phyloP scores from a whole-genome alignment of 768 basidiomycete species.

The Pisolithus orientalis region DNA sequence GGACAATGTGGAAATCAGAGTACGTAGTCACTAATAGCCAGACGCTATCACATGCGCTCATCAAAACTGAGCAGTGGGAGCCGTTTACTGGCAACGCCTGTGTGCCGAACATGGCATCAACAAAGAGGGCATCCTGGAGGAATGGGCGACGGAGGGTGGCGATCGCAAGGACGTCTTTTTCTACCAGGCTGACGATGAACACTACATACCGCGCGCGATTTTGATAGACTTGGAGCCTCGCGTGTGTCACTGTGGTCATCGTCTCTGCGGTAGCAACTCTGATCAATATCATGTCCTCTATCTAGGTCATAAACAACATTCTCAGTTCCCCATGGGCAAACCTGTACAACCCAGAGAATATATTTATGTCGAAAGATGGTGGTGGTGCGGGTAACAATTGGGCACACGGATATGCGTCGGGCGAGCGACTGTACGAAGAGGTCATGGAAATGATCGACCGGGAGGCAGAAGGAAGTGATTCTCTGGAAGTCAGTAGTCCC shows the following conservation, averaged over 20 bases:
- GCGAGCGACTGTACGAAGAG: constrained; percentile 90
- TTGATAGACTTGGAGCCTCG: constrained; percentile 94
- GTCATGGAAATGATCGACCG: constrained; percentile 99
- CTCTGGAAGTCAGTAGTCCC: constrained; percentile 65
- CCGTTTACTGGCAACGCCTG: constrained; percentile 96
- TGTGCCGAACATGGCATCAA: constrained; percentile 98
- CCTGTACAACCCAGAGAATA: constrained; percentile 97
- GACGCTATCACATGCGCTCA: background rate
- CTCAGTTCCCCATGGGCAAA: constrained; percentile 79
- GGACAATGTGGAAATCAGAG: constrained; percentile 94
- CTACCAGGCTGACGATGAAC: constrained; percentile 99
- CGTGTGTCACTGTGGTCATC: constrained; percentile 42
- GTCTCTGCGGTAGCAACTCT: background rate
- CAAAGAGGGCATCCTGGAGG: constrained; percentile 91
- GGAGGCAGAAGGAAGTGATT: constrained; percentile 97
- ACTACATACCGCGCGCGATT: constrained; percentile 96
- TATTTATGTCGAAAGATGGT: constrained; percentile 92
- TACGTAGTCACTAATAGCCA: constrained; percentile 31
- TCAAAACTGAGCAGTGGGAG: constrained; percentile 60
- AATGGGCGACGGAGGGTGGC: constrained; percentile 92
- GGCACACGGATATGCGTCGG: constrained; percentile 90
- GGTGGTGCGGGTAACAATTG: constrained; percentile 99
- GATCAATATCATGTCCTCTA: constrained; percentile 25
- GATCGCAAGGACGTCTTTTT: constrained; percentile 99
- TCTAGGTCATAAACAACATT: constrained; percentile 94